Evolutionary conservation across 208 protist genomes (phyloP).

Genomic region (Wallacemonas rigidus): DNA sequence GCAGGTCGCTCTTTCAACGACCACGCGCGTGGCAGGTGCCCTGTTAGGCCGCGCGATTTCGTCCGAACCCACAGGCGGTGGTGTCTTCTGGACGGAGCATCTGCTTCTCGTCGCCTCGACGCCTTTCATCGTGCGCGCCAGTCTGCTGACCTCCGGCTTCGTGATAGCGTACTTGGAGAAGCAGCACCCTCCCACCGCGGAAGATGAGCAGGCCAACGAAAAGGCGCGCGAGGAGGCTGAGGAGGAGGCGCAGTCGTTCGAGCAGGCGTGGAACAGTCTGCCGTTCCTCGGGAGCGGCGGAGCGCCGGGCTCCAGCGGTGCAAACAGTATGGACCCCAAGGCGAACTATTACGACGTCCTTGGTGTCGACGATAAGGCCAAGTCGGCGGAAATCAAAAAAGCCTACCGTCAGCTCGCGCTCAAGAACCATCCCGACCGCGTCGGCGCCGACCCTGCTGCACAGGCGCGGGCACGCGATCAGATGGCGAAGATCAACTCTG

Average conservation of each 20-base stretch:
- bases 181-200: conserved; percentile 43
- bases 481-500: conserved; percentile 81
- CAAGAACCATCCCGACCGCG: conserved; percentile 72
- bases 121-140: conserved; percentile 31
- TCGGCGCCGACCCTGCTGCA: conserved; percentile 30
- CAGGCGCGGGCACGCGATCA: conserved; percentile 51
- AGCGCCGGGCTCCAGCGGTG: background rate
- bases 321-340: conserved; percentile 1
- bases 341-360: conserved; percentile 65
- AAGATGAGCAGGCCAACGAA: conserved; percentile 55
- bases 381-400: conserved; percentile 59
- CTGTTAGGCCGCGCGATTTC: conserved; percentile 22
- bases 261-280: conserved; percentile 13
- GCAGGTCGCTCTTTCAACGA: conserved; percentile 31
- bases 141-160: background rate
- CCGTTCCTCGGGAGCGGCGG: conserved; percentile 10
- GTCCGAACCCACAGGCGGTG: conserved; percentile 37
- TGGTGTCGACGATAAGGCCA: conserved; percentile 52
- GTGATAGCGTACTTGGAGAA: conserved; percentile 36
- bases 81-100: conserved; percentile 62
- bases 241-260: conserved; percentile 28
- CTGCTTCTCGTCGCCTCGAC: conserved; percentile 26
- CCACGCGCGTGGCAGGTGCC: conserved; percentile 37
- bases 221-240: conserved; percentile 47
- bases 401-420: conserved; percentile 67